Conservation (phyloP, 768 basidiomycete species). For the Naganishia vaughanmartiniae region DNA sequence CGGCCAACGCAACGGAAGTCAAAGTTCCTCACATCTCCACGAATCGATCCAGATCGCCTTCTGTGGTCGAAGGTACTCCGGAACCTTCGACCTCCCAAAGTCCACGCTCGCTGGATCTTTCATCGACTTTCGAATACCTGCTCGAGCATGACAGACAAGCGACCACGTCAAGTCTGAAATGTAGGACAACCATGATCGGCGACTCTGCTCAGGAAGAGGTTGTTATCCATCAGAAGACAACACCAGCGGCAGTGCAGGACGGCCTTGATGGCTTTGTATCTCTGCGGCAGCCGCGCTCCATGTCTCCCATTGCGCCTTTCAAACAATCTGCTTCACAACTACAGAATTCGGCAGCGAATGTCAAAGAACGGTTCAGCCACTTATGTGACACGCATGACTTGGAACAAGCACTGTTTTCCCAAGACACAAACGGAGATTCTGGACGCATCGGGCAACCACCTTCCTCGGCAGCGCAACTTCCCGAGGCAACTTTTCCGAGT, state of each 20-base stretch:
- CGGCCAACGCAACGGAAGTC: not conserved
- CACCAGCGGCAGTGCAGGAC: not conserved
- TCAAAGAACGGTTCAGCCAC: not conserved
- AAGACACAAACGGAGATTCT: not conserved
- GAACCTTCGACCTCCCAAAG: not conserved
- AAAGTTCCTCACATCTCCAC: not conserved
- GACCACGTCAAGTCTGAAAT: not conserved
- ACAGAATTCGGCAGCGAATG: not conserved
- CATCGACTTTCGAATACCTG: not conserved
- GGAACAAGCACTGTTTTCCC: not conserved
- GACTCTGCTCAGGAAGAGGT: not conserved
- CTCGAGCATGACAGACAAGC: not conserved
- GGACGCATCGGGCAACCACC: not conserved
- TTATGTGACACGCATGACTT: not conserved
- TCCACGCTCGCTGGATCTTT: not conserved
- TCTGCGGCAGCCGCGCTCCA: not conserved
- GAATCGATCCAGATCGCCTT: constrained; percentile 3
- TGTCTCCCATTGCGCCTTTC: not conserved
- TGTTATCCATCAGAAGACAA: not conserved
- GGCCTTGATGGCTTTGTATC: not conserved
- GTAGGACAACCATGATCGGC: not conserved
- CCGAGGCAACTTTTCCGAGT: not conserved
- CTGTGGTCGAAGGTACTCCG: constrained; percentile 19
- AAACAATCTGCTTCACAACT: not conserved
- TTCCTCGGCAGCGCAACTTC: not conserved